Conservation (phyloP, 1,139 yeast genomes). For the Nakaseomyces bracarensis region DNA sequence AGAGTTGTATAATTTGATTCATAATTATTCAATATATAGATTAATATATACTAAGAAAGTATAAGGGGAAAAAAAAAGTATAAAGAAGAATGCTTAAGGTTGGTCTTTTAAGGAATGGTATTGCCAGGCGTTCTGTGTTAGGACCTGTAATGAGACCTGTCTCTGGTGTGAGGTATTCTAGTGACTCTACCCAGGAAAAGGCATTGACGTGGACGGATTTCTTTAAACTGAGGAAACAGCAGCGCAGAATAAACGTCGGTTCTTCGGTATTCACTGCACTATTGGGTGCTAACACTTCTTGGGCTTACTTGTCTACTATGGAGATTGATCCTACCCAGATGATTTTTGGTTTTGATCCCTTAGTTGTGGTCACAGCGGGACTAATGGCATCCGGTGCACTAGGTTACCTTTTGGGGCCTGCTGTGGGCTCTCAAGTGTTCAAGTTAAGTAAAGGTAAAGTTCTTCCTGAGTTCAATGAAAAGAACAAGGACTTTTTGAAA, state of each 20-base stretch:
- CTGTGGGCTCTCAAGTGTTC: slow-evolving; percentile 66
- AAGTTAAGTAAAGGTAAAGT: slow-evolving; percentile 43
- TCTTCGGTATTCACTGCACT: slow-evolving; percentile 64
- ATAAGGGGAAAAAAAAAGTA: no score
- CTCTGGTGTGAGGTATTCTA: not conserved
- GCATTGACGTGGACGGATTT: slow-evolving; percentile 61
- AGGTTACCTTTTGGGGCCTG: slow-evolving; percentile 80
- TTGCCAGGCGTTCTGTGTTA: not conserved
- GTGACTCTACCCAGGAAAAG: not conserved
- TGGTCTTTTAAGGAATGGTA: no score
- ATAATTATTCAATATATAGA: no score
- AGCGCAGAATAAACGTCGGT: slow-evolving; percentile 58
- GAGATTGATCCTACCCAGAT: slow-evolving; percentile 79
- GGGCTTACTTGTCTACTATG: slow-evolving; percentile 68
- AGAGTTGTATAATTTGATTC: no score
- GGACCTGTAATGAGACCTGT: not conserved
- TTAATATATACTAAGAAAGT: no score
- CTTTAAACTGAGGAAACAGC: slow-evolving; percentile 64
- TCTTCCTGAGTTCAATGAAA: slow-evolving; percentile 42
- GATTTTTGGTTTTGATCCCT: slow-evolving; percentile 79
- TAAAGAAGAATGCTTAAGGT: no score
- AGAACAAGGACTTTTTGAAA: slow-evolving; percentile 65
- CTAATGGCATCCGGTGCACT: slow-evolving; percentile 61
- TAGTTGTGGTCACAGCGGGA: slow-evolving; percentile 63
- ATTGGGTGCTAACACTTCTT: slow-evolving; percentile 60